These are phyloP conservation scores for Pythium plurisporium DNA, from an alignment of 352 stramenopile species.

Conservation along the genomic window DNA sequence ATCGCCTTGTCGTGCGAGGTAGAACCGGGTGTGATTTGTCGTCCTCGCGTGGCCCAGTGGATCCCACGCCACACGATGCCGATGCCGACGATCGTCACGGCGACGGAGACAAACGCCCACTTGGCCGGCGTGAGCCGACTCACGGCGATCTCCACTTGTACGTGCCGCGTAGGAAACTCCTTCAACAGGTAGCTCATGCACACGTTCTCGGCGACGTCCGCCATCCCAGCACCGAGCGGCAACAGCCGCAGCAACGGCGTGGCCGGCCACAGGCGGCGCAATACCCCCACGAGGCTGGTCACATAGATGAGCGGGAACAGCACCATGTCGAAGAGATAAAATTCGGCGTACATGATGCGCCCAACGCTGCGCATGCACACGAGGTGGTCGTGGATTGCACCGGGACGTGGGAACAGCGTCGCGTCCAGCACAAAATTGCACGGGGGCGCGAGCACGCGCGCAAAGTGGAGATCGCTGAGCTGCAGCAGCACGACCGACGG, in stretches of 20 bases:
- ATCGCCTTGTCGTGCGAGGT: background rate
- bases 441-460: constrained; percentile 6
- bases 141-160: constrained; percentile 25
- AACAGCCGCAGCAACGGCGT: constrained; percentile 5
- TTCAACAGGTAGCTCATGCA: constrained; percentile 36
- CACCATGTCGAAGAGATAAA: constrained; percentile 27
- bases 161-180: constrained; percentile 29
- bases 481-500: constrained; percentile 23
- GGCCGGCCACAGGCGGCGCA: constrained; percentile 18
- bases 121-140: constrained; percentile 34
- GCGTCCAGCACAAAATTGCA: constrained; percentile 28
- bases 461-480: constrained; percentile 10
- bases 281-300: constrained; percentile 8
- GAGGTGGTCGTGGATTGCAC: constrained; percentile 24
- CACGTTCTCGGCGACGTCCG: constrained; percentile 43
- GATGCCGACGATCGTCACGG: background rate
- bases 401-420: constrained; percentile 3
- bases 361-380: constrained; percentile 24
- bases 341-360: constrained; percentile 21
- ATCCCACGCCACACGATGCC: constrained; percentile 1
- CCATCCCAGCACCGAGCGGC: constrained; percentile 26
- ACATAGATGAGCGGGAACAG: constrained; percentile 30
- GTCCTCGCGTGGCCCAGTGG: too few species aligned
- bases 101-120: constrained; percentile 23
- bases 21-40: too few species aligned